A percentile compares a stretch with the other conserved stretches of the same genome.
These are phyloP conservation scores for Alternaria postmessia DNA, from an alignment of 2,329 filamentous ascomycete species.

Conservation along the genomic window DNA sequence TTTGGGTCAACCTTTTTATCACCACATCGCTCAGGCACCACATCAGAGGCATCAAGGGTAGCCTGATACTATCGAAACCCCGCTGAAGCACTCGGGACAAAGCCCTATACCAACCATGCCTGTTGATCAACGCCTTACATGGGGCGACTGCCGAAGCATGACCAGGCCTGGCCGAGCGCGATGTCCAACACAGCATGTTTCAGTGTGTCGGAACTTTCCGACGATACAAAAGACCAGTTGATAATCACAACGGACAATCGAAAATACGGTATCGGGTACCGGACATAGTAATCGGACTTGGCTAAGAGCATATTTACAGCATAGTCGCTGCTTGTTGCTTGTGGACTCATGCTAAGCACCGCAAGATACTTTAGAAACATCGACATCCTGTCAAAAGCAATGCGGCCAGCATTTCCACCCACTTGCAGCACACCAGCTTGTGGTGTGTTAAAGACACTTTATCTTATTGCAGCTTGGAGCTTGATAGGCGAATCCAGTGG, in stretches of 20 bases:
- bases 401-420: not conserved
- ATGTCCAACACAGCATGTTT: conserved; percentile 19
- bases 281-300: not conserved
- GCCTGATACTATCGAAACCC: conserved; percentile 18
- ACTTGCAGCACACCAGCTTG: not conserved
- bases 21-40: conserved; percentile 5
- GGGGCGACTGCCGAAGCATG: conserved; percentile 8
- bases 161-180: not conserved
- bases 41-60: conserved; percentile 1
- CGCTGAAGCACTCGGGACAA: conserved; percentile 17
- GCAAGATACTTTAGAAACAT: not conserved
- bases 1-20: conserved; percentile 14
- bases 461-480: not conserved
- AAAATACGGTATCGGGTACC: not conserved
- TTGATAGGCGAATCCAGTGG: not conserved
- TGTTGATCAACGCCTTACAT: not conserved
- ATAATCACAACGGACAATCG: not conserved
- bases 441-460: not conserved
- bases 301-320: not conserved
- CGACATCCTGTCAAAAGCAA: not conserved
- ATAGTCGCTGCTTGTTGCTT: not conserved
- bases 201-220: conserved; percentile 12
- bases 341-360: not conserved
- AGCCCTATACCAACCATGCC: not conserved
- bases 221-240: not conserved